Base-by-base conservation (phyloP, 2,329 filamentous ascomycete species). In the Fusarium sp. region DNA sequence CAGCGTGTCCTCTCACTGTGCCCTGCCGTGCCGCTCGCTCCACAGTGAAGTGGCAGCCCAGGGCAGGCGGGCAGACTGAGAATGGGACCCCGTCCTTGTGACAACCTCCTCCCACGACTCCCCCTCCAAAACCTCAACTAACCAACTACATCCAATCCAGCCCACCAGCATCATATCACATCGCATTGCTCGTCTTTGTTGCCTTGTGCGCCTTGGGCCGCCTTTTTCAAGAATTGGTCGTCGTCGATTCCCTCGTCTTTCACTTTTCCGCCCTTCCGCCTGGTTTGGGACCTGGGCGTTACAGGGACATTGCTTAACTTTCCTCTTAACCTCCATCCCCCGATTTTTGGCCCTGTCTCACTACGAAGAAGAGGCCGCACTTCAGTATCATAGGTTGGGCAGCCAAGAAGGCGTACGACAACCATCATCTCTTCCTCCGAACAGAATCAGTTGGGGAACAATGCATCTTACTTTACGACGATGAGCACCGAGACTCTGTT, bases 401-500 rank as follows among this genome's bases (percentile, higher is more conserved):
- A 60, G 55, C 54, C 66, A 70, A 75, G 68, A 70, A 65, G 46
- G 65, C 68, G 50, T 66, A 65, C 62, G 35, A 64, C 63, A 62
- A 66, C 64, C 50, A 68, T 65, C 53, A 49, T 55, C 65, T 69
- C 47, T 64, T 59, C 61, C 45, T 52, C 59, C 36, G 55, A 76
- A 58, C 70, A 58, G 60, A 72, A 76, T 65, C 63, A 72, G 60
- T 66, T 62, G 68, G 71, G 71, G 63, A 74, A 80, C 76, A 77
- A 83, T 81, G 80, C 80, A 75, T 79, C 76, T 79, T 75, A 78
- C 77, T 79, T 80, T 77, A 84, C 84, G 81, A 88, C 86, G 81
- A 89, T 89, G 87, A 88, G 84, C 84, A 85, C 82, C 84, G 81
- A 83, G 81, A 83, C 82, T 81, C 81, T 80, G 77, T 82, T 82